Conservation (phyloP, 768 basidiomycete species). For the Tricholoma hemisulphureum region DNA sequence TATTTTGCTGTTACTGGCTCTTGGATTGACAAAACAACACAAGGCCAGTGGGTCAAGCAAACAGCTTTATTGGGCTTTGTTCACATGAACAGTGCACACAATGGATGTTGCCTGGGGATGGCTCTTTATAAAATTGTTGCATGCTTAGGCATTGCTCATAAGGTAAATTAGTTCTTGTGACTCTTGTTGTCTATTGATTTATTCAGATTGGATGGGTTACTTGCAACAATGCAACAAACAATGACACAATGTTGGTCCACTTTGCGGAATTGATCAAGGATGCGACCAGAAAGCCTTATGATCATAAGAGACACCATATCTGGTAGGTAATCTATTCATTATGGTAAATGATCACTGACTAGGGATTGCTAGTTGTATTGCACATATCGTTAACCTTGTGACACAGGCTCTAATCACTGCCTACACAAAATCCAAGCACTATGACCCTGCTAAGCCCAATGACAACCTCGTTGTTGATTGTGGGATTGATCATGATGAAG, state of each 20-base stretch:
- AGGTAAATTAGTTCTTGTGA: background rate
- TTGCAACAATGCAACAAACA: too few relatives aligned
- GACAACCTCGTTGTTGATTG: slow-evolving; percentile 9
- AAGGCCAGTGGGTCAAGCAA: slow-evolving; percentile 26
- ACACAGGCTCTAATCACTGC: slow-evolving; percentile 28
- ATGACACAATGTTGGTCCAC: slow-evolving; percentile 31
- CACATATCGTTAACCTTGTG: slow-evolving; percentile 34
- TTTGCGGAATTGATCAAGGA: slow-evolving; percentile 16
- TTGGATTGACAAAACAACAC: too few relatives aligned
- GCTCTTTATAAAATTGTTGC: too few relatives aligned
- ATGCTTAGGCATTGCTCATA: background rate
- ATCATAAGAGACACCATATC: too few relatives aligned
- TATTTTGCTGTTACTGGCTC: too few relatives aligned
- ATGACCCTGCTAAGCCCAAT: slow-evolving; percentile 20
- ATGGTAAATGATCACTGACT: too few relatives aligned
- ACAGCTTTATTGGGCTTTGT: slow-evolving; percentile 34
- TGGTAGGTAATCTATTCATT: too few relatives aligned
- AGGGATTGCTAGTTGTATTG: slow-evolving; percentile 21
- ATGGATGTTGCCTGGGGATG: too few relatives aligned
- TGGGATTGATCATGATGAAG: slow-evolving; percentile 18
- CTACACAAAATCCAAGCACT: slow-evolving; percentile 25
- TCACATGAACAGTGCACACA: too few relatives aligned
- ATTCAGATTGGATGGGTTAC: slow-evolving; percentile 34
- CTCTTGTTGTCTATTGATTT: background rate
- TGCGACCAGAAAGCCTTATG: too few relatives aligned